Percentiles rank a stretch among this genome's conserved stretches.
phyloP scores from a whole-genome alignment of 2,329 filamentous ascomycete genomes.

The Immersiporthe knoxdaviesiana region DNA sequence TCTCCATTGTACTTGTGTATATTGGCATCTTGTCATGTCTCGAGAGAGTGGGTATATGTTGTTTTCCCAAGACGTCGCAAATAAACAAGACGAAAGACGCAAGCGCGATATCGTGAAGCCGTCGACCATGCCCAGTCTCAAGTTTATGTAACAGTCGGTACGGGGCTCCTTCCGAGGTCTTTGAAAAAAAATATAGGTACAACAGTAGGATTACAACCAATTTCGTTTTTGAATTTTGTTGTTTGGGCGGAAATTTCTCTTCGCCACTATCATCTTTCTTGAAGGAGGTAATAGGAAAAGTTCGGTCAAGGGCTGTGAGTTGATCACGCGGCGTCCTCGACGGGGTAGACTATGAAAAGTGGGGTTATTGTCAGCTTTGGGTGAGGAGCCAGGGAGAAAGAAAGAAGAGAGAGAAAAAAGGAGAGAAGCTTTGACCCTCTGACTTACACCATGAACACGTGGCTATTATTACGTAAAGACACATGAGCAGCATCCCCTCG shows the following conservation, averaged over 20 bases:
- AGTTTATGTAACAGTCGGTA: neutral
- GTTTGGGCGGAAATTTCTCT: neutral
- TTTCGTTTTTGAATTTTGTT: neutral
- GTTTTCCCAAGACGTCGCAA: constrained; percentile 1
- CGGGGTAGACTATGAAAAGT: constrained; percentile 18
- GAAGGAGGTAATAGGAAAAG: neutral
- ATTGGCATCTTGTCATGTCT: neutral
- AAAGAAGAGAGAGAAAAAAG: no score
- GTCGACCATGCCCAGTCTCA: neutral
- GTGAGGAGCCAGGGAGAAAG: no score
- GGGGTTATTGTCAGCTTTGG: neutral
- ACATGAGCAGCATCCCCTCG: constrained; percentile 76
- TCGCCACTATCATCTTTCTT: neutral
- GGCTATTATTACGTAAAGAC: constrained; percentile 79
- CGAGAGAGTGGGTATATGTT: neutral
- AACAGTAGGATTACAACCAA: neutral
- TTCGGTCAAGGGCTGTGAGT: neutral
- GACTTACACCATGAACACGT: constrained; percentile 65
- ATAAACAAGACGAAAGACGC: neutral
- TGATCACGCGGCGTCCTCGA: neutral
- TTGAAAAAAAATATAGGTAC: neutral
- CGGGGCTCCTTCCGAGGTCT: neutral
- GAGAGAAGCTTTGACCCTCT: no score
- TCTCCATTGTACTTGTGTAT: neutral
- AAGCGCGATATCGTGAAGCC: neutral